Conservation (phyloP, 176 grass and related monocot species). For the Panicum miliaceum region DNA sequence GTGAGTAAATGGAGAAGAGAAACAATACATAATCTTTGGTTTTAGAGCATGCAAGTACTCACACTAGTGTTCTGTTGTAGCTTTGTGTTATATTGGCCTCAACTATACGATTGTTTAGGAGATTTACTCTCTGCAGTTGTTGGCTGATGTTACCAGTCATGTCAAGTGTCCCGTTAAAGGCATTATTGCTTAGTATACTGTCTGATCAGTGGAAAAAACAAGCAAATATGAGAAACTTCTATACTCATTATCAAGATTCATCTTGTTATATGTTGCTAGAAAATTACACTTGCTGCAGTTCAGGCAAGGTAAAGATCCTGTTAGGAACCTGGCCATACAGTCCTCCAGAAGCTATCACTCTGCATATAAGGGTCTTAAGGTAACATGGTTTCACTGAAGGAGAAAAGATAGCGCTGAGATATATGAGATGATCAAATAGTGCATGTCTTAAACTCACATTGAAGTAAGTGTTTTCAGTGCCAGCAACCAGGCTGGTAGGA, state of each 20-base stretch:
- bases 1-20: constrained; percentile 16
- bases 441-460: constrained; percentile 64
- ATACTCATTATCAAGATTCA: not conserved
- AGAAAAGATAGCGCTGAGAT: constrained; percentile 24
- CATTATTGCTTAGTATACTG: constrained; percentile 70
- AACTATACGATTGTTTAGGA: constrained; percentile 68
- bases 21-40: not conserved
- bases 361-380: constrained; percentile 50
- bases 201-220: constrained; percentile 39
- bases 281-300: constrained; percentile 88
- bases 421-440: constrained; percentile 21
- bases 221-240: constrained; percentile 29
- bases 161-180: constrained; percentile 58
- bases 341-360: constrained; percentile 61
- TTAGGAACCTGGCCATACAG: constrained; percentile 55
- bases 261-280: constrained; percentile 32
- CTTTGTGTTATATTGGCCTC: constrained; percentile 25
- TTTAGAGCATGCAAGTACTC: constrained; percentile 26
- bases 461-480: constrained; percentile 53
- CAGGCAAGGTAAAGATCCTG: constrained; percentile 56
- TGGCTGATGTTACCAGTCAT: constrained; percentile 56
- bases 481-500: constrained; percentile 63
- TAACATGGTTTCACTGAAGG: constrained; percentile 23
- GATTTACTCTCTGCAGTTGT: constrained; percentile 62
- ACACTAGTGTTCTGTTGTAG: constrained; percentile 62